A percentile compares a stretch with the other conserved stretches of the same genome.
These are phyloP conservation scores for Sugiyamaella xylanicola DNA, from an alignment of 1,139 yeast species.

Conservation along the genomic window DNA sequence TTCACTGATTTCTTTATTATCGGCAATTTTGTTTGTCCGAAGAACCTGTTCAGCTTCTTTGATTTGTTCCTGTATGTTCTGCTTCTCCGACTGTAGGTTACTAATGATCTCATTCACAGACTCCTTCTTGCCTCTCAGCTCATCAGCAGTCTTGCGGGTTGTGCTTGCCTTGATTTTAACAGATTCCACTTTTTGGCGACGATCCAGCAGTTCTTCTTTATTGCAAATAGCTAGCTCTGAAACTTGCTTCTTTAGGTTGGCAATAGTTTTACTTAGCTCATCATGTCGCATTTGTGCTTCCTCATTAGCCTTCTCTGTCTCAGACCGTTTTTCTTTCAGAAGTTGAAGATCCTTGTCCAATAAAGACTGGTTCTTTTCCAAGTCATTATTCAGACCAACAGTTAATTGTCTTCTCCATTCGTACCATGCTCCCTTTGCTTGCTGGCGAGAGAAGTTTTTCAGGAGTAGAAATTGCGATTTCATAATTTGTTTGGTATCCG, in stretches of 20 bases:
- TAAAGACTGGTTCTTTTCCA: conserved; percentile 38
- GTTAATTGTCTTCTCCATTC: conserved; percentile 57
- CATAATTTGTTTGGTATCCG: conserved; percentile 47
- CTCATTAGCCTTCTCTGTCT: conserved; percentile 40
- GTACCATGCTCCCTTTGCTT: conserved; percentile 59
- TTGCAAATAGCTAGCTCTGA: conserved; percentile 27
- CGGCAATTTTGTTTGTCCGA: conserved; percentile 22
- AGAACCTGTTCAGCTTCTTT: conserved; percentile 24
- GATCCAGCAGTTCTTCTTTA: conserved; percentile 22
- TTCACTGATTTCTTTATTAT: conserved; percentile 20
- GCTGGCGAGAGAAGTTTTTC: conserved; percentile 53
- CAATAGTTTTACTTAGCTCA: conserved; percentile 38
- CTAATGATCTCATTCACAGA: conserved; percentile 20
- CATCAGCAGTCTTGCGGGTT: conserved; percentile 7
- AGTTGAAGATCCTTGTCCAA: conserved; percentile 31
- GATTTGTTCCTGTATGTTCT: conserved; percentile 21
- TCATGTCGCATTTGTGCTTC: conserved; percentile 38
- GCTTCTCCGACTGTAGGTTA: conserved; percentile 19
- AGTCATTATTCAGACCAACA: conserved; percentile 47
- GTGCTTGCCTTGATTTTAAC: conserved; percentile 16
- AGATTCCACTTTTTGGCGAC: conserved; percentile 17
- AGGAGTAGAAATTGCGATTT: conserved; percentile 52
- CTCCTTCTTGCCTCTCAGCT: conserved; percentile 11
- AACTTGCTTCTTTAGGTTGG: conserved; percentile 32
- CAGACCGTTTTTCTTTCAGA: conserved; percentile 29